Evolutionary conservation across 768 basidiomycete species (phyloP).

Genomic region (Leccinellum albellum): DNA sequence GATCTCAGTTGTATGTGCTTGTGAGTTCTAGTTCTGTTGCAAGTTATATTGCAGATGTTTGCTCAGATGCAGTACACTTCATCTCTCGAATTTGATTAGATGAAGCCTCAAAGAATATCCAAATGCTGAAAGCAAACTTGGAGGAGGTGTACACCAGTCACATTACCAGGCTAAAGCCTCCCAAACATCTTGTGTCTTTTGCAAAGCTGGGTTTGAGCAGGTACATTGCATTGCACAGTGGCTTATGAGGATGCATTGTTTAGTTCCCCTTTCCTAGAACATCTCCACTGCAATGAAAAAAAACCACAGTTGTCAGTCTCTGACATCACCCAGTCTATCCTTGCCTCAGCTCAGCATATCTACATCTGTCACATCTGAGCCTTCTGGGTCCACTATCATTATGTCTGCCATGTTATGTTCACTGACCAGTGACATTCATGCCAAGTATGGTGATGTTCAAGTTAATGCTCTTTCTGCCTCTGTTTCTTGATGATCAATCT

Average conservation of each 20-base stretch:
- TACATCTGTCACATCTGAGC: conserved; percentile 37
- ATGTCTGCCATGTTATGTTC: conserved; percentile 63
- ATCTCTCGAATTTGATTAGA: conserved; percentile 20
- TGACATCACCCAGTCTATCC: conserved; percentile 21
- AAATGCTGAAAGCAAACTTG: conserved; percentile 29
- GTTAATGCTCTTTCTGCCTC: conserved; percentile 1
- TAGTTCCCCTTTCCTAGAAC: conserved; percentile 15
- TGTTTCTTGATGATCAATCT: conserved; percentile 4
- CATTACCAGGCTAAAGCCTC: conserved; percentile 41
- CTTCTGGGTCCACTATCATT: conserved; percentile 36
- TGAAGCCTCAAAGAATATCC: conserved; percentile 32
- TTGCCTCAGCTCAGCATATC: conserved; percentile 49
- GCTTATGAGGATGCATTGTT: neutral
- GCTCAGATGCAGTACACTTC: conserved; percentile 3
- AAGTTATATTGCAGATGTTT: conserved; percentile 13
- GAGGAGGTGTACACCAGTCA: conserved; percentile 38
- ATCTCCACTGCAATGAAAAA: conserved; percentile 33
- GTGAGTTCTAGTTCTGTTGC: conserved; percentile 34
- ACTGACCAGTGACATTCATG: conserved; percentile 27
- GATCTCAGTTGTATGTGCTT: conserved; percentile 48
- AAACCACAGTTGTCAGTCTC: conserved; percentile 42
- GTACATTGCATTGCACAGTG: conserved; percentile 29
- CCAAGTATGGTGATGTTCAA: conserved; percentile 26
- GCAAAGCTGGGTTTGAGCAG: conserved; percentile 37
- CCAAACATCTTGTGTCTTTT: conserved; percentile 45